A percentile compares a stretch with the other conserved stretches of the same genome.
Conservation (phyloP, 2,329 filamentous ascomycete species). For the Pseudocercospora vitis region DNA sequence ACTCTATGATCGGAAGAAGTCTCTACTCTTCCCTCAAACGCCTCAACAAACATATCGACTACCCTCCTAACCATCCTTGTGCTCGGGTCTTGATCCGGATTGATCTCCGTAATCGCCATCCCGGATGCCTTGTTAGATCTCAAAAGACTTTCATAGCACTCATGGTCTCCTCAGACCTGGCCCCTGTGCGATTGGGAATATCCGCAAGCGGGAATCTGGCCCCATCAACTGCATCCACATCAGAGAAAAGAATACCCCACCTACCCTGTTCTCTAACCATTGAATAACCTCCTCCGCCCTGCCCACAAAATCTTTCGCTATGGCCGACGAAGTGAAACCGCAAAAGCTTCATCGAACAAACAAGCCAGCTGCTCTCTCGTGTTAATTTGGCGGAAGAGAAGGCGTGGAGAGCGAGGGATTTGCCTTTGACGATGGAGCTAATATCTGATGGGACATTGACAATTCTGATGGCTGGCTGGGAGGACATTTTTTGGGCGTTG, state of each 20-base stretch:
- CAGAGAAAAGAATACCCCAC: slow-evolving; percentile 5
- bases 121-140: neutral
- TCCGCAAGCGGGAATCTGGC: slow-evolving; percentile 7
- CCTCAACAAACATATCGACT: slow-evolving; percentile 1
- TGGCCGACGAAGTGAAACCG: neutral
- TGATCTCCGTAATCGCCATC: slow-evolving; percentile 6
- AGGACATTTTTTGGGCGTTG: no score
- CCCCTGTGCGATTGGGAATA: slow-evolving; percentile 6
- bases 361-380: slow-evolving; percentile 3
- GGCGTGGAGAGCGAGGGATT: slow-evolving; percentile 3
- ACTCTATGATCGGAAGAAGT: no score
- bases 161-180: neutral
- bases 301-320: neutral
- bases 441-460: slow-evolving; percentile 8
- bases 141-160: slow-evolving; percentile 1
- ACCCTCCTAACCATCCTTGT: slow-evolving; percentile 2
- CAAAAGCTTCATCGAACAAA: slow-evolving; percentile 9
- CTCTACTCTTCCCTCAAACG: no score
- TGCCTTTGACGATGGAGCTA: slow-evolving; percentile 10
- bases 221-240: slow-evolving; percentile 10
- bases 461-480: slow-evolving; percentile 3
- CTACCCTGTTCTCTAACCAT: neutral
- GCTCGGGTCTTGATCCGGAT: slow-evolving; percentile 9
- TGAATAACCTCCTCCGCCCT: neutral
- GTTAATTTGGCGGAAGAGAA: slow-evolving; percentile 4